These are phyloP conservation scores for Trichophaea hybrida DNA, from an alignment of 2,329 filamentous ascomycete genomes.

Conservation along the genomic window DNA sequence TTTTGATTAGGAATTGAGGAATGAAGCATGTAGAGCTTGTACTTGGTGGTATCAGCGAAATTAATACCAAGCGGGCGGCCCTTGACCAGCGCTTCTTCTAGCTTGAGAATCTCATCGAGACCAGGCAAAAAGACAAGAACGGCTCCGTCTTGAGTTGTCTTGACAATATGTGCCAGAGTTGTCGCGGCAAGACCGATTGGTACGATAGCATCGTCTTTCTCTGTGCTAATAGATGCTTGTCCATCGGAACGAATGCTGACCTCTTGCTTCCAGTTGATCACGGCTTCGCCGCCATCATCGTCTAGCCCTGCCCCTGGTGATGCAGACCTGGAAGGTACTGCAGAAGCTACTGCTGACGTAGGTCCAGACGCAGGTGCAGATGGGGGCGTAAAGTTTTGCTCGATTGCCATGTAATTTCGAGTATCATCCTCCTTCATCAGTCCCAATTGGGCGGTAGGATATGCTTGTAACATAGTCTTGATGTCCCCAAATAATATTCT, in stretches of 20 bases:
- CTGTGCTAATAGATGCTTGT: conserved; percentile 23
- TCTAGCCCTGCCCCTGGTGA: conserved; percentile 3
- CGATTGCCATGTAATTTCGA: conserved; percentile 25
- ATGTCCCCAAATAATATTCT: conserved; percentile 34
- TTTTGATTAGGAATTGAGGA: conserved; percentile 36
- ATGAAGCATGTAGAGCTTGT: conserved; percentile 37
- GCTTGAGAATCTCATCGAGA: conserved; percentile 24
- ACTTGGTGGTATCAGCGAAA: conserved; percentile 32
- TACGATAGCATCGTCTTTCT: conserved; percentile 32
- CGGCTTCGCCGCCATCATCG: conserved; percentile 22
- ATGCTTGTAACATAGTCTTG: conserved; percentile 27
- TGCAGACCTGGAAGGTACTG: conserved; percentile 16
- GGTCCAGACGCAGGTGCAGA: conserved; percentile 16
- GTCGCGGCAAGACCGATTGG: conserved; percentile 34
- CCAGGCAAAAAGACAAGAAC: conserved; percentile 40
- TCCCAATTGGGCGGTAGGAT: conserved; percentile 24
- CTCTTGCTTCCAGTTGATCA: conserved; percentile 34
- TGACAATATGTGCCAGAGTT: conserved; percentile 36
- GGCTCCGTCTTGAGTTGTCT: conserved; percentile 33
- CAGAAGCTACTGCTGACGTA: conserved; percentile 13
- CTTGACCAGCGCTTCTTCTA: conserved; percentile 31
- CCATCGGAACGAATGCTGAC: conserved; percentile 24
- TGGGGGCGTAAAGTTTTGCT: conserved; percentile 13
- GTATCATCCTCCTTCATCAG: conserved; percentile 27
- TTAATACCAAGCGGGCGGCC: conserved; percentile 32